Percentiles rank a stretch among this genome's conserved stretches.
phyloP scores from a whole-genome alignment of 2,329 filamentous ascomycete species.

The Trichoderma sp. region DNA sequence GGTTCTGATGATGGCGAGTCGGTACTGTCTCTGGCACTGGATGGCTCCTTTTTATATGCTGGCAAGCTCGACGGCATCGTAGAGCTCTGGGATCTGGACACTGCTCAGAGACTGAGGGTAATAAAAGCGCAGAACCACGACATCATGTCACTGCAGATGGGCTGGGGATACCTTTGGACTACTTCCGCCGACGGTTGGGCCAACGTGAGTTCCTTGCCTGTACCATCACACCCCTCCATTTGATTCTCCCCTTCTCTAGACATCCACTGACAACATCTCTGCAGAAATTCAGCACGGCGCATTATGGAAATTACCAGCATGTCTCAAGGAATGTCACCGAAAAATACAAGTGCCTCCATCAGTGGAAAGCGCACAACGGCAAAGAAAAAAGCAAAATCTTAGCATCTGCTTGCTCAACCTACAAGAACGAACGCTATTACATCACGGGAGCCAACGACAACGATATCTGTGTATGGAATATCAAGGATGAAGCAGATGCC shows the following conservation, averaged over 20 bases:
- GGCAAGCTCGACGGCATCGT: slow-evolving; percentile 84
- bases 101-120: slow-evolving; percentile 81
- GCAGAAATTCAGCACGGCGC: slow-evolving; percentile 65
- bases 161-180: slow-evolving; percentile 81
- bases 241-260: fast-evolving
- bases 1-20: slow-evolving; percentile 61
- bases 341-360: slow-evolving; percentile 74
- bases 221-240: background rate
- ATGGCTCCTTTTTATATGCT: slow-evolving; percentile 89
- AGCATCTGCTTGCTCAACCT: slow-evolving; percentile 71
- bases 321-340: slow-evolving; percentile 61
- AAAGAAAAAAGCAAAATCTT: slow-evolving; percentile 85
- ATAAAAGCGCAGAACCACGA: slow-evolving; percentile 79
- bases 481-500: slow-evolving; percentile 44
- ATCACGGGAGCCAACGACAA: slow-evolving; percentile 94
- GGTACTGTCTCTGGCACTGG: slow-evolving; percentile 75
- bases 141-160: slow-evolving; percentile 81
- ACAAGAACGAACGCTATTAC: slow-evolving; percentile 74
- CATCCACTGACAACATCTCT: slow-evolving; percentile 13
- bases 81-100: slow-evolving; percentile 96
- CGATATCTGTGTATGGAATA: slow-evolving; percentile 83
- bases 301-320: slow-evolving; percentile 56
- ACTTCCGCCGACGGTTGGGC: slow-evolving; percentile 86
- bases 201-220: slow-evolving; percentile 56
- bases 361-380: slow-evolving; percentile 81